A percentile compares a stretch with the other conserved stretches of the same genome.
Evolutionary conservation across 1,139 yeast species (phyloP).

Genomic region (Hansenula sp.): DNA sequence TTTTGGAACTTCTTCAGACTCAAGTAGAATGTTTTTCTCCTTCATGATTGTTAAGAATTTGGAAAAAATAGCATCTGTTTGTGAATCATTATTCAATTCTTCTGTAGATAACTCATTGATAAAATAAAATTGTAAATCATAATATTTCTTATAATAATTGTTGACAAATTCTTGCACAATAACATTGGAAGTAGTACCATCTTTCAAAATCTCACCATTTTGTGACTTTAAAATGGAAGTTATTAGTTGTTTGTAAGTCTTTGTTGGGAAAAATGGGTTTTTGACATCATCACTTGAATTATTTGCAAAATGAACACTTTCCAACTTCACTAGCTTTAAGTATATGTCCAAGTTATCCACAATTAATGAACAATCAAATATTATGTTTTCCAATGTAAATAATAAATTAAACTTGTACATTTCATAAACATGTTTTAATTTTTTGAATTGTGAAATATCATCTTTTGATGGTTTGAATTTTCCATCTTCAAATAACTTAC

Average conservation of each 20-base stretch:
- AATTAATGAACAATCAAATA: constrained; percentile 32
- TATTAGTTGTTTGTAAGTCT: constrained; percentile 48
- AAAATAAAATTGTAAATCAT: constrained; percentile 69
- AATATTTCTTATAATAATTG: constrained; percentile 47
- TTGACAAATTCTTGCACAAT: constrained; percentile 58
- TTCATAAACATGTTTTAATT: constrained; percentile 63
- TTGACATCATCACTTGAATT: constrained; percentile 35
- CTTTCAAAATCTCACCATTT: constrained; percentile 34
- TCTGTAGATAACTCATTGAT: constrained; percentile 36
- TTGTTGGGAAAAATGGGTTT: constrained; percentile 61
- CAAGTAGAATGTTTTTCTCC: constrained; percentile 24
- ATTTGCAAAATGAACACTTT: constrained; percentile 47
- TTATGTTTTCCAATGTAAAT: constrained; percentile 35
- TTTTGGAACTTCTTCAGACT: constrained; percentile 28
- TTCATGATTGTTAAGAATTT: constrained; percentile 35
- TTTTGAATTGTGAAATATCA: constrained; percentile 45
- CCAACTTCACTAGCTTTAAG: constrained; percentile 60
- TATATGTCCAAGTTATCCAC: constrained; percentile 62
- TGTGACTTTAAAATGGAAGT: constrained; percentile 39
- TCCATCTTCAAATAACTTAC: constrained; percentile 46
- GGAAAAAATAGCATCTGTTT: constrained; percentile 21
- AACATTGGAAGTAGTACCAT: constrained; percentile 50
- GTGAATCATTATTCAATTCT: constrained; percentile 16
- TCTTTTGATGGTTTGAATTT: constrained; percentile 39
- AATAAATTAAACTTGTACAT: constrained; percentile 46